Base-by-base conservation (phyloP, 345 rosid genomes). In the Syzygium aromaticum region DNA sequence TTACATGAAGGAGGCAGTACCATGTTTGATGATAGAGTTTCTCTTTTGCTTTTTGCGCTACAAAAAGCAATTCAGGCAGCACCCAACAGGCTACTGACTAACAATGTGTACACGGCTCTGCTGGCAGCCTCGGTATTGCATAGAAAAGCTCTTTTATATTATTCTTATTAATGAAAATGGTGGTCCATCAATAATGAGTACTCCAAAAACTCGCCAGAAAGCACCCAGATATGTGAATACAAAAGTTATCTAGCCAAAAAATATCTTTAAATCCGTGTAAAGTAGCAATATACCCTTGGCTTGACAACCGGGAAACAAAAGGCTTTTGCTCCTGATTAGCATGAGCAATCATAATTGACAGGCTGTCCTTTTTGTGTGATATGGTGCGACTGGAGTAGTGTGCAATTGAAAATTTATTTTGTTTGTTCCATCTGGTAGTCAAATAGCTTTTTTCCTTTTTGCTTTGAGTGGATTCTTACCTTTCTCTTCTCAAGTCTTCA, bases 11-110 rank as follows among this genome's bases (percentile, higher is more conserved):
- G 94, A 90, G 94, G 94, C 51, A 93, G 96, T 84, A 92, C 96
- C 78, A 98, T 96, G 99, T 95, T 96, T 93, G 97, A 96, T 57
- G 99, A 98, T 90, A 98, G 94, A 93, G 98, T 98, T 83, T 90
- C 98, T 85, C 95, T 98, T 90, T 94, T 96, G 88, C 95, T 96
- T 86, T 98, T 93, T 94, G 97, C 99, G 85, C 89, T 98, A 92
- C 98, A 93, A 90, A 98, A 93, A 92, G 96, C 96, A 88, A 95
- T 98, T 91, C 98, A 94, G 91, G 95, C 98, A 77, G 99, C 98
- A 88, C 98, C 99, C 86, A 96, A 91, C 59, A 95, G 97, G 94
- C 97, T 98, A 86, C 89, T 98, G 97, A 96, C 99, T 22, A 91
- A 89, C 89, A 95, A 93, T 89, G 97, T 95, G 67, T 98, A 96